Percentiles rank a stretch among this genome's conserved stretches.
Conservation (phyloP, 495 filamentous ascomycete species). For the Penicillium ucsense region DNA sequence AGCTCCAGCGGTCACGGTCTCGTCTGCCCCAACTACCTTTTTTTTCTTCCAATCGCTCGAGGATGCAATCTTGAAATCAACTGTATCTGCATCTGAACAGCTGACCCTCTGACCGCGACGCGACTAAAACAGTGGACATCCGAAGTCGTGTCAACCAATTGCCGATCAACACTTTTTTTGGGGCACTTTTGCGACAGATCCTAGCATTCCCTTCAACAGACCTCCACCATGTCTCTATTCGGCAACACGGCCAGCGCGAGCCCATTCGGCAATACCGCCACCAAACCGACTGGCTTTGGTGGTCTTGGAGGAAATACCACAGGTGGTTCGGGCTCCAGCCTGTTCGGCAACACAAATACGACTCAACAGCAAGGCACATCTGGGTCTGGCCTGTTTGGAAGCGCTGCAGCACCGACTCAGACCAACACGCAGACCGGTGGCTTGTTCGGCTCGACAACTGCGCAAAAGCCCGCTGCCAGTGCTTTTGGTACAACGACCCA, state of each 20-base stretch:
- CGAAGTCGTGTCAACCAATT: no score
- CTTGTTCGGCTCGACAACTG: slow-evolving; percentile 25
- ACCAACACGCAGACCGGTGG: slow-evolving; percentile 20
- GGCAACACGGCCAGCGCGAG: slow-evolving; percentile 18
- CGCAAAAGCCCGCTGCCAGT: slow-evolving; percentile 23
- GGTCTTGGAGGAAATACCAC: background rate
- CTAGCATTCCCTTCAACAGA: slow-evolving; percentile 3
- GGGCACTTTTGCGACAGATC: slow-evolving; percentile 1
- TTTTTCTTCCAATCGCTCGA: background rate
- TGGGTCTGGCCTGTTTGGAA: slow-evolving; percentile 13
- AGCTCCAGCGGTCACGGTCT: slow-evolving; percentile 10
- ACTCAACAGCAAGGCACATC: slow-evolving; percentile 15
- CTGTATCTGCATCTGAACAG: background rate
- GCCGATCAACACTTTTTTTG: slow-evolving; percentile 9
- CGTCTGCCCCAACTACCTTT: slow-evolving; percentile 5
- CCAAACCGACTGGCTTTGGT: slow-evolving; percentile 31
- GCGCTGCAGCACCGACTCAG: slow-evolving; percentile 4
- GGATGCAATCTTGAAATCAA: slow-evolving; percentile 6
- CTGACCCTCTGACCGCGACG: no score
- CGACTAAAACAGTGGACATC: no score
- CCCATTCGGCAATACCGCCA: slow-evolving; percentile 23
- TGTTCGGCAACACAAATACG: slow-evolving; percentile 19
- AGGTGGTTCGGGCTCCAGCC: slow-evolving; percentile 1
- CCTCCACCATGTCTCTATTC: slow-evolving; percentile 33
- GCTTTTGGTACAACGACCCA: slow-evolving; percentile 14